Base-by-base conservation (phyloP, 1,284 basidiomycete genomes). In the Cryptococcus deneoformans region DNA sequence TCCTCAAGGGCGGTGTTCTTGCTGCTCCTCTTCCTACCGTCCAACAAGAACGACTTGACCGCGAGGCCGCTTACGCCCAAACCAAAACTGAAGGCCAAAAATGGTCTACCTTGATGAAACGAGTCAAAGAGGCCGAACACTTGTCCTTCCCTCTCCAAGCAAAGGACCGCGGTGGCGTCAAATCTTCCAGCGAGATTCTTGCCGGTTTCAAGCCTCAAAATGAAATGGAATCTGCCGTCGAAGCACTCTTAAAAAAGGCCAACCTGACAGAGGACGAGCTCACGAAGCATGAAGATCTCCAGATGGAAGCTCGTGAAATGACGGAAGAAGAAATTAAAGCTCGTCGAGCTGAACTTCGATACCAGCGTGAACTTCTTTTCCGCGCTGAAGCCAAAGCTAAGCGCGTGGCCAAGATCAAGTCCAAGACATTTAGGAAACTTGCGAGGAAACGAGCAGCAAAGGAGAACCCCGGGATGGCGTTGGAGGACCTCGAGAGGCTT, bases 341-440 rank as follows among this genome's bases (percentile, higher is more conserved):
- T 6, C 86, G 94, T 0, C 86, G 91, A 1, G 84, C 83, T 1
- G 90, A 94, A 70, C 83, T 98, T 12, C 84, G 90, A 14, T 84
- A 86, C 68, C 92, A 92, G 84, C 86, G 95, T 37, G 93, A 97
- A 67, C 82, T 98, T 50, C 89, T 94, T 82, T 97, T 96, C 80
- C 86, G 94, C 4, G 92, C 91, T 0, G 94, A 99, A 69, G 81
- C 86, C 42, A 95, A 95, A 74, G 91, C 92, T 9, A 91, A 90
- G 70, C 86, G 94, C 10, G 83, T 96, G 8, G 86, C 88, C 43
- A 98, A 96, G 79, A 98, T 99, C 80, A 98, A 99, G 82, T 90
- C 87, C 76, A 97, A 95, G 78, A 86, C 91, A 3, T 98, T 92
- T 73, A 83, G 93, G 42, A 88, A 89, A 66, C 83, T 98, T 50